Conservation (phyloP, 2,329 filamentous ascomycete species). For the Fusarium gaditjirri region DNA sequence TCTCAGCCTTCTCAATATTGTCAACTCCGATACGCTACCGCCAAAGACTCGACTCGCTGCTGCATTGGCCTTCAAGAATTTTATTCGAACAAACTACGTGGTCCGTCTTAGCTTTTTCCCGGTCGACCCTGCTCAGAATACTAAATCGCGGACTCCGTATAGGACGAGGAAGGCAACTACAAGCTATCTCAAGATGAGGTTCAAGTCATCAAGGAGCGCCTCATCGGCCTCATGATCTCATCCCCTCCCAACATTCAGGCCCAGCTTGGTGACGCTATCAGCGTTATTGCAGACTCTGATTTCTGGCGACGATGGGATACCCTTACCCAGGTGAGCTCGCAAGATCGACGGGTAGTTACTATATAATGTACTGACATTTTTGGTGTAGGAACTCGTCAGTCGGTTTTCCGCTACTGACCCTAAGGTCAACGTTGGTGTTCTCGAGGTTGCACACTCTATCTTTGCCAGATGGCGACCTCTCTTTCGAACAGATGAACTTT, state of each 20-base stretch:
- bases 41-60: slow-evolving; percentile 85
- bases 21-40: slow-evolving; percentile 78
- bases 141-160: slow-evolving; percentile 31
- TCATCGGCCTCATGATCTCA: slow-evolving; percentile 96
- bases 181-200: slow-evolving; percentile 88
- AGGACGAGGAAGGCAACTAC: slow-evolving; percentile 94
- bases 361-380: slow-evolving; percentile 9
- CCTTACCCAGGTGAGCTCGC: slow-evolving; percentile 76
- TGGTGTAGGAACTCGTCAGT: slow-evolving; percentile 80
- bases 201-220: slow-evolving; percentile 88
- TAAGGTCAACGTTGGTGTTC: slow-evolving; percentile 89
- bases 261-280: slow-evolving; percentile 95
- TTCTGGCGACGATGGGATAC: slow-evolving; percentile 98
- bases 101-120: slow-evolving; percentile 57
- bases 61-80: slow-evolving; percentile 98
- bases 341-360: too few species aligned
- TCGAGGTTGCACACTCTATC: slow-evolving; percentile 98
- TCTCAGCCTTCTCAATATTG: slow-evolving; percentile 87
- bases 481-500: slow-evolving; percentile 92
- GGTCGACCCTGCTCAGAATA: slow-evolving; percentile 21
- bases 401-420: slow-evolving; percentile 85
- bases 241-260: slow-evolving; percentile 88
- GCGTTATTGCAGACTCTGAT: slow-evolving; percentile 96
- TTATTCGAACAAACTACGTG: slow-evolving; percentile 93
- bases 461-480: slow-evolving; percentile 96